phyloP scores from a whole-genome alignment of 176 grass and related monocot genomes.

The Tillandsia fasciculata region DNA sequence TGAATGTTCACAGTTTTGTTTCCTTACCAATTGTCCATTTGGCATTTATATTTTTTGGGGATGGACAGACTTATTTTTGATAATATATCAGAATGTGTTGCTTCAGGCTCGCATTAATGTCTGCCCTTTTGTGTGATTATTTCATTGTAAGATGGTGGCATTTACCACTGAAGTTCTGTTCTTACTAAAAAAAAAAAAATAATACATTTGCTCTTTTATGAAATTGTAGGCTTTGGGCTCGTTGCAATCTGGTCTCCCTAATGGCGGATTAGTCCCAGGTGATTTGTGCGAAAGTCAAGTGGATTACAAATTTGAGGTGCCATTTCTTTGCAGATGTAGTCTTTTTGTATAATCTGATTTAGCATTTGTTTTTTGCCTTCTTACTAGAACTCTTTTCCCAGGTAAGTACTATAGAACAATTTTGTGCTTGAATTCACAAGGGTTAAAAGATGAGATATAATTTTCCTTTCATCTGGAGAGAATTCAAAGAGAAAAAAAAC shows the following conservation, averaged over 20 bases:
- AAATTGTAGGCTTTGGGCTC: constrained; percentile 17
- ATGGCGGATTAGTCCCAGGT: constrained; percentile 11
- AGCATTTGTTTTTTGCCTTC: not conserved
- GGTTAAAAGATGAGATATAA: too few relatives aligned
- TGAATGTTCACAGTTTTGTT: too few relatives aligned
- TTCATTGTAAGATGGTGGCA: not conserved
- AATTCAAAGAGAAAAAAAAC: too few relatives aligned
- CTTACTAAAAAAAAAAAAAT: not conserved
- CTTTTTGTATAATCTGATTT: not conserved
- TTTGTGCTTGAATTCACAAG: too few relatives aligned
- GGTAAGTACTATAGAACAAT: too few relatives aligned
- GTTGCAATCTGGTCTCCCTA: constrained; percentile 17
- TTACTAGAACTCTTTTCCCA: not conserved
- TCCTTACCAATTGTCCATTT: not conserved
- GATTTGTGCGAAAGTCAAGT: constrained; percentile 19
- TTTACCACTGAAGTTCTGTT: not conserved
- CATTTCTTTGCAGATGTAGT: not conserved
- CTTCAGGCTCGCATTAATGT: not conserved
- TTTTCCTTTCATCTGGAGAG: too few relatives aligned
- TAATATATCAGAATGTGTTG: not conserved
- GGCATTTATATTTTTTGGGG: not conserved
- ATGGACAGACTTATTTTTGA: not conserved
- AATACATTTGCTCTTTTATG: not conserved
- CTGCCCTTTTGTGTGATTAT: not conserved
- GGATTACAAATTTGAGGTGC: constrained; percentile 45